These are phyloP conservation scores for Phytopythium oedochilum DNA, from an alignment of 352 stramenopile species.

Conservation along the genomic window DNA sequence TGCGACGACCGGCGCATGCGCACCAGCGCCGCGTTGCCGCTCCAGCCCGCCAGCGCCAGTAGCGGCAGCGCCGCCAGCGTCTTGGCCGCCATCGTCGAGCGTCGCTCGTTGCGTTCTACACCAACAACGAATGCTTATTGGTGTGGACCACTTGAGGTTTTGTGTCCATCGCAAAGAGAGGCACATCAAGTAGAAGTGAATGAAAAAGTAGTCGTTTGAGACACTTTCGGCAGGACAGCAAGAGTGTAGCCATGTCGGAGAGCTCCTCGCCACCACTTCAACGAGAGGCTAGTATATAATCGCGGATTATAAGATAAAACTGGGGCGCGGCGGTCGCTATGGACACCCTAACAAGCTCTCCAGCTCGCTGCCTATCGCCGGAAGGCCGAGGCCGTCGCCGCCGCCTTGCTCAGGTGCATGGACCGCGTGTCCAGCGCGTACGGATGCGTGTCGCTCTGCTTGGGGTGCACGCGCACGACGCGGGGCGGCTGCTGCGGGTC, in stretches of 20 bases:
- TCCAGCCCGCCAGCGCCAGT: conserved; percentile 54
- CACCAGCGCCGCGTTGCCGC: conserved; percentile 50
- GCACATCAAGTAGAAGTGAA: no score
- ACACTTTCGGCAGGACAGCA: no score
- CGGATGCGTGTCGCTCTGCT: conserved; percentile 48
- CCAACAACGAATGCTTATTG: no score
- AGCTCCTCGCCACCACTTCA: not conserved
- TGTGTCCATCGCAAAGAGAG: no score
- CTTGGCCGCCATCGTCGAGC: conserved; percentile 23
- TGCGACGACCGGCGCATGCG: conserved; percentile 41
- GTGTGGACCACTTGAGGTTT: not conserved
- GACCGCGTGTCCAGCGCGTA: conserved; percentile 42
- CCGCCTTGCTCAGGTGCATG: conserved; percentile 44
- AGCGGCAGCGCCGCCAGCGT: conserved; percentile 59
- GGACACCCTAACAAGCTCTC: no score
- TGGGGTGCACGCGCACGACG: conserved; percentile 49
- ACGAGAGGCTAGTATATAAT: no score
- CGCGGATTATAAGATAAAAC: no score
- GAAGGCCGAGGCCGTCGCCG: conserved; percentile 15
- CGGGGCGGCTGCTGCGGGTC: conserved; percentile 27
- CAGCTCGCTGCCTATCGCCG: no score
- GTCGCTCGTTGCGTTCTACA: not conserved
- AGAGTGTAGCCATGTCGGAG: not conserved
- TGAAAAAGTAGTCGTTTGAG: no score
- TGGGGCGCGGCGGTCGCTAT: no score